Evolutionary conservation across 345 rosid genomes (phyloP).

Genomic region (Lagerstroemia speciosa): DNA sequence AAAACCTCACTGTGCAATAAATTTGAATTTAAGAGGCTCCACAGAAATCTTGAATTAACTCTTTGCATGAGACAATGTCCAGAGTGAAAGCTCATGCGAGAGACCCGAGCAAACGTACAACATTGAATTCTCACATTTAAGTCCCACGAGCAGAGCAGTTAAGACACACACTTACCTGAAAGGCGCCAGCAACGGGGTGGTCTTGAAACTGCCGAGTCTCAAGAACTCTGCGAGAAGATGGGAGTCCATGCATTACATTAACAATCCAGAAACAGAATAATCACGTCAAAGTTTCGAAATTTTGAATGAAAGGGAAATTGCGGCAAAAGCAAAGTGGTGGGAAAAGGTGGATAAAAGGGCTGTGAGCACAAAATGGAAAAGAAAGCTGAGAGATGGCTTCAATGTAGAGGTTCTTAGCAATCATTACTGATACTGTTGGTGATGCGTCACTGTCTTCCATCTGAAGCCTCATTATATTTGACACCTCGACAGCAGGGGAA

Average conservation of each 20-base stretch:
- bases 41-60: neutral
- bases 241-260: too few species aligned
- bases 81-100: neutral
- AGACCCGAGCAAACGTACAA: neutral
- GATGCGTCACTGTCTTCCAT: conserved; percentile 3
- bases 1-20: too few species aligned
- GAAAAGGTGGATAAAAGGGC: neutral
- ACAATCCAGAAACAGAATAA: neutral
- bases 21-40: neutral
- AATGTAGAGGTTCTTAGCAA: neutral
- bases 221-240: neutral
- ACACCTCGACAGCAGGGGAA: conserved; percentile 1
- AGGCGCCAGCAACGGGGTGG: neutral
- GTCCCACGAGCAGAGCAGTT: neutral
- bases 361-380: too few species aligned
- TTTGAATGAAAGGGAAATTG: neutral
- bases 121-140: neutral
- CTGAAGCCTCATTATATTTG: neutral
- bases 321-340: neutral
- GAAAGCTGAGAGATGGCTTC: too few species aligned
- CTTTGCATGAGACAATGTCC: neutral
- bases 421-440: neutral
- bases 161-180: conserved; percentile 1
- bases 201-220: neutral
- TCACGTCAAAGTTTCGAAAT: conserved; percentile 3